Evolutionary conservation across 2,329 filamentous ascomycete genomes (phyloP).

Genomic region (Ophiocordyceps australis): DNA sequence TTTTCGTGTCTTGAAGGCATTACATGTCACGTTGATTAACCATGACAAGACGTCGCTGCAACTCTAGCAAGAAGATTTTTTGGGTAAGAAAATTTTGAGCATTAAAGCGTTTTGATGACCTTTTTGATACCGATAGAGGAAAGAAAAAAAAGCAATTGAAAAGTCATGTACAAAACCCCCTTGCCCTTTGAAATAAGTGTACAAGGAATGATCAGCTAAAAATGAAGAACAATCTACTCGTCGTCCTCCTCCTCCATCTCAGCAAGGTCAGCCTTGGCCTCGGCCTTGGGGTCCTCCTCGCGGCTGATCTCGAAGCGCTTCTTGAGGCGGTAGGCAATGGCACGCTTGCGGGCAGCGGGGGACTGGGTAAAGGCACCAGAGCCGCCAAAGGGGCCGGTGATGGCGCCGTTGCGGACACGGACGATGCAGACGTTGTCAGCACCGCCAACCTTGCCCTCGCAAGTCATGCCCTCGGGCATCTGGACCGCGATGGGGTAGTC

Average conservation of each 20-base stretch:
- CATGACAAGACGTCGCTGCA: too few species aligned
- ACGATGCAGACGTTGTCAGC: slow-evolving; percentile 46
- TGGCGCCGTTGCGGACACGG: slow-evolving; percentile 41
- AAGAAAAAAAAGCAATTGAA: too few species aligned
- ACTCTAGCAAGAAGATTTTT: too few species aligned
- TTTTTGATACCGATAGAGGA: too few species aligned
- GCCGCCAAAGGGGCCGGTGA: slow-evolving; percentile 49
- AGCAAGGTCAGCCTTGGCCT: background rate
- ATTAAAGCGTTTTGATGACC: too few species aligned
- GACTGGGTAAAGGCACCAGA: slow-evolving; percentile 47
- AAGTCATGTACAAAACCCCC: too few species aligned
- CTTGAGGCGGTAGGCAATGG: slow-evolving; percentile 31
- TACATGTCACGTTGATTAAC: too few species aligned
- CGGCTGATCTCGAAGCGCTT: slow-evolving; percentile 16
- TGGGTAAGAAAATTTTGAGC: too few species aligned
- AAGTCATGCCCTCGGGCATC: slow-evolving; percentile 53
- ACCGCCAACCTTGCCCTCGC: slow-evolving; percentile 37
- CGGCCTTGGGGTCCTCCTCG: background rate
- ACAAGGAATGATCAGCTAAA: too few species aligned
- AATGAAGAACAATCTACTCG: too few species aligned
- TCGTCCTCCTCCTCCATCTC: slow-evolving; percentile 1
- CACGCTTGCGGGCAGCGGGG: slow-evolving; percentile 37
- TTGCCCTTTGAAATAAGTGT: too few species aligned
- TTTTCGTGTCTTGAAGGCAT: too few species aligned
- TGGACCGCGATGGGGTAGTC: slow-evolving; percentile 47